Base-by-base conservation (phyloP, 768 basidiomycete species). In the Boletus subparvulus region DNA sequence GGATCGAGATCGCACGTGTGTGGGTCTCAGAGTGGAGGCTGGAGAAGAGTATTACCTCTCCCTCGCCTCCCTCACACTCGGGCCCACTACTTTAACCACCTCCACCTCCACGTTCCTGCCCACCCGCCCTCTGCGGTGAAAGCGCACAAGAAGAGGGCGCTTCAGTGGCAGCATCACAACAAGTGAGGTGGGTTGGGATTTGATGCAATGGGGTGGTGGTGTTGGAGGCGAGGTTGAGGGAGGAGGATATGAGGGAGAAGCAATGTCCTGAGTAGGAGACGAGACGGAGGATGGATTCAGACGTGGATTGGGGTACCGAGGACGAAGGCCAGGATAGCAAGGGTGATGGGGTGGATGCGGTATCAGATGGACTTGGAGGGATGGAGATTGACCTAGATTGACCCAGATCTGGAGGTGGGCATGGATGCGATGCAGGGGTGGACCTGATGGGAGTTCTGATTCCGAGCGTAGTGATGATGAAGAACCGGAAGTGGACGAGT, bases 321-420 rank as follows among this genome's bases (percentile, higher is more conserved):
- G 76, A 74, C 14, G 77, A 72, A 26, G 26, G 26, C 5, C 26
- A 26, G 5, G 26, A 26, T 26, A 5, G 26, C 3, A 5, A 5
- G 26, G 26, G 32, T 1, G 33, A 6, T 6, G 71, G 71, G 8
- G 64, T 69, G 54, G 68, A 73, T 32, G 61, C 66, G 39, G 49
- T 73, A 40, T 73, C 71, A 43, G 61, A 58, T 21, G 65, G 50
- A 26, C 67, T 70, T 4, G 75, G 74, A 51, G 86, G 77, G 21
- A 91, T 90, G 88, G 79, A 82, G 2, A 67, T 90, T n/a, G 89
- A 91, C 57, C 72, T 75, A 0, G 87, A 89, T 24, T 48, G n/a
- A n/a, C n/a, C n/a, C n/a, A n/a, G n/a, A n/a, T n/a, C n/a, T 85
- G 41, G 77, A 77, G 11, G 40, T 78, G 11, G 75, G 79, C 61